Evolutionary conservation across 179 eudicot genomes (phyloP), one percentile per base, ranked within the genome.

Genomic region (Nepenthes alata): DNA sequence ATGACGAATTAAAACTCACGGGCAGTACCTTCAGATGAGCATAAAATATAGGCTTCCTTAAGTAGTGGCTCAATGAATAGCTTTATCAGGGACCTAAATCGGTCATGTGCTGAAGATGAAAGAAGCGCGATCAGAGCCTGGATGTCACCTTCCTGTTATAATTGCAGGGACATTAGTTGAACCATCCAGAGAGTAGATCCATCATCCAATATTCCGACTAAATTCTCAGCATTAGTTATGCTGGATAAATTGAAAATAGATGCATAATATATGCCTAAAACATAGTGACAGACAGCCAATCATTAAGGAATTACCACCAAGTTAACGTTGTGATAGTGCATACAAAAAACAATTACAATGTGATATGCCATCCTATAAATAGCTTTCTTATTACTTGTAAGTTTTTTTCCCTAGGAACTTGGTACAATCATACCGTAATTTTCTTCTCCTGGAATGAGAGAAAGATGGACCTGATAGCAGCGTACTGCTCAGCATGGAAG

Each of bases 51-150:
- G 37, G 89, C 69, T 63, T 79, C 84, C 35, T 59, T 49, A 50
- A 91, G 85, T 57, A 91, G 63, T 41, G 97, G 98, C 69, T 83
- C 70, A 55, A 93, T 76, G 57, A 76, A 68, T 15, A 74, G 73
- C 62, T 70, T 58, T 37, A 85, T 73, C 66, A 77, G 66, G 44
- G 84, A 81, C 64, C 64, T 72, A 55, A 93, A 79, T 67, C 67
- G 76, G 52, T 57, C 60, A 77, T 93, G 97, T 64, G 77, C 73
- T 53, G 97, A 83, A 35, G 85, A 80, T 55, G 74, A 57, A 66
- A 93, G 85, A 66, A 81, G 84, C 25, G 80, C 69, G 61, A 85
- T 48, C 65, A 89, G 35, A 68, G 52, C 57, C 58, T 76, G 50
- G 55, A 79, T 12, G 48, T 72, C 65, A 50, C 65, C 67, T 54